phyloP scores from a whole-genome alignment of 192 early-diverging fungal genomes.

The Rhizophlyctis rosea region DNA sequence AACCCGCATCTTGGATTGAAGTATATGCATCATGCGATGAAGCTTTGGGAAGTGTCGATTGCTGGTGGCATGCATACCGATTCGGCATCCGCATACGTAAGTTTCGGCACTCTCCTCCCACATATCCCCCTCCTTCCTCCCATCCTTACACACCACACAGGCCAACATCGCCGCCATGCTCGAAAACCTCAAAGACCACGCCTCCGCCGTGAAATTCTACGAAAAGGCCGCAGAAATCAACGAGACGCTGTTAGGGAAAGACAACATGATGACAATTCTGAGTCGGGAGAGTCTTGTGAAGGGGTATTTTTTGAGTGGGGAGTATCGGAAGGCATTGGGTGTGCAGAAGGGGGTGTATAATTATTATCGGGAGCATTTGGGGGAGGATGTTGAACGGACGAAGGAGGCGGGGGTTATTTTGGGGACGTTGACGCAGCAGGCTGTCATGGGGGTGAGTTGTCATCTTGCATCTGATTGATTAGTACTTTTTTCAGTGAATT shows the following conservation, averaged over 20 bases:
- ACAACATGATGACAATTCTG: conserved; percentile 65
- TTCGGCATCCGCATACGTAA: conserved; percentile 76
- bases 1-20: conserved; percentile 69
- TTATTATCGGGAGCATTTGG: conserved; percentile 57
- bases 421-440: conserved; percentile 9
- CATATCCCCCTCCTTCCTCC: background rate
- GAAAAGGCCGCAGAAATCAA: conserved; percentile 67
- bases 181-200: conserved; percentile 37
- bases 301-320: conserved; percentile 61
- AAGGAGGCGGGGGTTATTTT: conserved; percentile 34
- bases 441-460: conserved; percentile 17
- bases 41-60: conserved; percentile 76
- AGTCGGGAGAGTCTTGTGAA: conserved; percentile 75
- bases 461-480: background rate
- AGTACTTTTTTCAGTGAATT: background rate
- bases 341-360: conserved; percentile 66
- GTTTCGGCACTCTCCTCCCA: conserved; percentile 4
- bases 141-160: background rate
- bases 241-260: conserved; percentile 60
- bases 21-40: conserved; percentile 78
- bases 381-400: conserved; percentile 69
- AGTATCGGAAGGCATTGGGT: conserved; percentile 72
- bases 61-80: conserved; percentile 72
- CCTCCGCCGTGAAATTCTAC: conserved; percentile 65
- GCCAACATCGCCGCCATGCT: conserved; percentile 37